Percentiles rank a stretch among this genome's conserved stretches.
phyloP scores from a whole-genome alignment of 2,329 filamentous ascomycete species.

The Basipetospora chlamydospora region DNA sequence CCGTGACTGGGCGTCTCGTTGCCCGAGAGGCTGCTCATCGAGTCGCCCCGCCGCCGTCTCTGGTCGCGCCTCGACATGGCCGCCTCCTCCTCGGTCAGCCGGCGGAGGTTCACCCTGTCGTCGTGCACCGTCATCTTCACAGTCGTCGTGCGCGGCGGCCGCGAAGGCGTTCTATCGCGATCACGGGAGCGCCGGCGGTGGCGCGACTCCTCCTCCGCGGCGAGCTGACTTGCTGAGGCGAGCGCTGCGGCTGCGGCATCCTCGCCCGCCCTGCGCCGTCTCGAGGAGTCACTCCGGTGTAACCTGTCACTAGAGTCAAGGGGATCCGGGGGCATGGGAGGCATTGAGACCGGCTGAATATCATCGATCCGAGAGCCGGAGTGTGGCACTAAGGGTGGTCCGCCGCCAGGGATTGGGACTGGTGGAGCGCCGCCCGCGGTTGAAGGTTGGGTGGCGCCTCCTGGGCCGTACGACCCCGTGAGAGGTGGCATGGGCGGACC shows the following conservation, averaged over 20 bases:
- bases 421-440: background rate
- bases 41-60: slow-evolving; percentile 27
- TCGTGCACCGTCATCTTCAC: slow-evolving; percentile 47
- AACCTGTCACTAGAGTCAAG: slow-evolving; percentile 15
- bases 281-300: slow-evolving; percentile 20
- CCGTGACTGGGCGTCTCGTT: slow-evolving; percentile 35
- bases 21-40: slow-evolving; percentile 41
- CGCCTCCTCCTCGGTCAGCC: slow-evolving; percentile 46
- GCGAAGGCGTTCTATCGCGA: slow-evolving; percentile 24
- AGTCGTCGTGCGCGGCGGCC: slow-evolving; percentile 29
- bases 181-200: slow-evolving; percentile 16
- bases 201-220: slow-evolving; percentile 29
- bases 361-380: slow-evolving; percentile 11
- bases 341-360: slow-evolving; percentile 30
- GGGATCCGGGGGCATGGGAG: slow-evolving; percentile 37
- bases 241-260: slow-evolving; percentile 31
- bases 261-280: slow-evolving; percentile 29
- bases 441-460: background rate
- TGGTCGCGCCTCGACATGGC: slow-evolving; percentile 23
- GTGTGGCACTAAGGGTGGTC: background rate
- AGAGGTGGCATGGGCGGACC: slow-evolving; percentile 11
- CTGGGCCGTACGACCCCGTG: slow-evolving; percentile 9
- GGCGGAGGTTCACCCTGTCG: slow-evolving; percentile 45
- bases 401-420: background rate
- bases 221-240: slow-evolving; percentile 30